A percentile compares a stretch with the other conserved stretches of the same genome.
These are phyloP conservation scores for Mariannaea sp. DNA, from an alignment of 2,329 filamentous ascomycete genomes.

Conservation along the genomic window DNA sequence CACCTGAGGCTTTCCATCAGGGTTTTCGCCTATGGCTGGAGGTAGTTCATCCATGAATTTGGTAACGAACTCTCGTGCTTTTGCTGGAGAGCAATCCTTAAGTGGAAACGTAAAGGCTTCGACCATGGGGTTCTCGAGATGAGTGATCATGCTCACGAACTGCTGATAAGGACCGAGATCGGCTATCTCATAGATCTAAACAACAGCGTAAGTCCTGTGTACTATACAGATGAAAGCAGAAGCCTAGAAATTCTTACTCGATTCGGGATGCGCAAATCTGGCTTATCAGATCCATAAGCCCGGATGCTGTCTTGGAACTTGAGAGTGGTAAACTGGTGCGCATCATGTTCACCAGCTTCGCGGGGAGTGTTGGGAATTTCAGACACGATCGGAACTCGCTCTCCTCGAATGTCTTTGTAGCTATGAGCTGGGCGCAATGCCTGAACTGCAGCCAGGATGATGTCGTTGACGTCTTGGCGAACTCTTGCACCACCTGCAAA, in stretches of 20 bases:
- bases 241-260: conserved; percentile 50
- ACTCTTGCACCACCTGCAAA: conserved; percentile 65
- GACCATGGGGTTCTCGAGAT: conserved; percentile 69
- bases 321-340: conserved; percentile 42
- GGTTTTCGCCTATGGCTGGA: conserved; percentile 67
- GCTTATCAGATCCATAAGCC: conserved; percentile 87
- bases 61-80: conserved; percentile 65
- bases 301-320: conserved; percentile 65
- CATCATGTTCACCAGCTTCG: conserved; percentile 26
- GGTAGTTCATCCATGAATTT: conserved; percentile 71
- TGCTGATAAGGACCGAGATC: conserved; percentile 60
- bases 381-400: conserved; percentile 41
- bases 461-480: conserved; percentile 43
- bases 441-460: conserved; percentile 39
- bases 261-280: conserved; percentile 78
- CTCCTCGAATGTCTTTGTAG: conserved; percentile 65
- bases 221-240: background rate
- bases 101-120: conserved; percentile 75
- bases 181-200: conserved; percentile 68
- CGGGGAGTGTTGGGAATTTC: conserved; percentile 29
- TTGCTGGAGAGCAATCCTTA: conserved; percentile 53
- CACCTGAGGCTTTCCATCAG: conserved; percentile 78
- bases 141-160: conserved; percentile 76
- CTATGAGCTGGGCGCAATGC: conserved; percentile 45
- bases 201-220: conserved; percentile 11